These are phyloP conservation scores for Butyriboletus loyo DNA, from an alignment of 768 basidiomycete species.

Conservation along the genomic window DNA sequence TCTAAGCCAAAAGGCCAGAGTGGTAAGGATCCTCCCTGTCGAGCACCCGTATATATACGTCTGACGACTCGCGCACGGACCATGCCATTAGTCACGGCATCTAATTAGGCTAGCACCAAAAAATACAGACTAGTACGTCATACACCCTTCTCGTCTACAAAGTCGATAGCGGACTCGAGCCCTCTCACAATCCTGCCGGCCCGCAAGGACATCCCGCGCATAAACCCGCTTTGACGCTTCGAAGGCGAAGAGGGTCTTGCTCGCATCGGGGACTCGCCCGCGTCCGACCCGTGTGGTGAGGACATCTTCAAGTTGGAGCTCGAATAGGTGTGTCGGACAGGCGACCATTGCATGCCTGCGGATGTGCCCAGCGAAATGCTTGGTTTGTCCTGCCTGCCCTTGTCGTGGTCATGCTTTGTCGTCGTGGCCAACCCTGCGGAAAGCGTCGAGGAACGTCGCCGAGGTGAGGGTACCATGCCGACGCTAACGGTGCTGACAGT, in stretches of 20 bases:
- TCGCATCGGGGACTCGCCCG: background rate
- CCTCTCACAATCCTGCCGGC: conserved; percentile 37
- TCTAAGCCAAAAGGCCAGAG: conserved; percentile 62
- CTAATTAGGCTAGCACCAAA: background rate
- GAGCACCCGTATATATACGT: conserved; percentile 9
- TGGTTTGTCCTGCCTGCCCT: conserved; percentile 1
- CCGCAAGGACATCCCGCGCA: conserved; percentile 33
- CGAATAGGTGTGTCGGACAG: conserved; percentile 25
- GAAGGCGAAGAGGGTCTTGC: conserved; percentile 12
- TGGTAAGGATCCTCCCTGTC: conserved; percentile 7
- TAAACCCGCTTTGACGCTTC: conserved; percentile 30
- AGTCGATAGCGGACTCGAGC: conserved; percentile 41
- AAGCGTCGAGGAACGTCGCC: conserved; percentile 30
- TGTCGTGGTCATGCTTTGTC: conserved; percentile 4
- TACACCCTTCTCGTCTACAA: conserved; percentile 33
- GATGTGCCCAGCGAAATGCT: background rate
- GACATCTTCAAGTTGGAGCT: conserved; percentile 24
- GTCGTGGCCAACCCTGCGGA: conserved; percentile 2
- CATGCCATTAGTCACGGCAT: background rate
- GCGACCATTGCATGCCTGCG: background rate
- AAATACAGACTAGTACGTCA: background rate
- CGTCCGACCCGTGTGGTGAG: conserved; percentile 13
- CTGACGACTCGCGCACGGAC: conserved; percentile 15
- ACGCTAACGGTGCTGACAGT: conserved; percentile 28
- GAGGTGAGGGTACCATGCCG: conserved; percentile 3